These are phyloP conservation scores for Collybiopsis confluens DNA, from an alignment of 768 basidiomycete species.

Conservation along the genomic window DNA sequence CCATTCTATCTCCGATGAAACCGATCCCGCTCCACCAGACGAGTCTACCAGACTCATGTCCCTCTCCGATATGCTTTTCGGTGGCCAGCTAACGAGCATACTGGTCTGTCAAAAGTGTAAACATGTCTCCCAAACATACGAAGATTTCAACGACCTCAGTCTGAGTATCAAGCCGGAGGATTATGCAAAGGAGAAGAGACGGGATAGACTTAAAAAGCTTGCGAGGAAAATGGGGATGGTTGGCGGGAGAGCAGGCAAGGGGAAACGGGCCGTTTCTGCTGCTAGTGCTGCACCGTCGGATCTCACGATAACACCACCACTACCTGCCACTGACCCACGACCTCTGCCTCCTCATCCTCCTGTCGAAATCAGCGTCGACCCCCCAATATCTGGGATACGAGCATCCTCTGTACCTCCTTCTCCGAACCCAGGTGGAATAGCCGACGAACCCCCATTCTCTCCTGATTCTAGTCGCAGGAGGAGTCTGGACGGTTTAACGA, in stretches of 20 bases:
- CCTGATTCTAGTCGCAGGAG: slow-evolving; percentile 35
- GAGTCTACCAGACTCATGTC: slow-evolving; percentile 48
- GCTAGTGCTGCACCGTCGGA: neutral
- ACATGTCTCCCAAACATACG: slow-evolving; percentile 85
- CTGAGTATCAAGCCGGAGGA: slow-evolving; percentile 84
- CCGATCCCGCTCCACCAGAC: slow-evolving; percentile 29
- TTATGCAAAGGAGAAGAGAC: slow-evolving; percentile 66
- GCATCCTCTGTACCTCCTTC: slow-evolving; percentile 58
- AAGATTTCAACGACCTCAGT: slow-evolving; percentile 93
- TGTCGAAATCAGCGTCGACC: neutral
- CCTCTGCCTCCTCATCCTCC: slow-evolving; percentile 8
- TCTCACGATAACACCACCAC: neutral
- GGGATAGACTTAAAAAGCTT: slow-evolving; percentile 71
- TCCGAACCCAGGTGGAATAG: slow-evolving; percentile 21
- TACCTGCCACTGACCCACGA: neutral
- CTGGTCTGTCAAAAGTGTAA: slow-evolving; percentile 95
- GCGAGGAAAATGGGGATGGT: slow-evolving; percentile 53
- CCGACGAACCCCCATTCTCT: slow-evolving; percentile 32
- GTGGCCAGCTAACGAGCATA: slow-evolving; percentile 83
- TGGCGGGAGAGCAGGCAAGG: slow-evolving; percentile 19
- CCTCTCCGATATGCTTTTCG: slow-evolving; percentile 88
- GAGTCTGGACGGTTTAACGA: slow-evolving; percentile 36
- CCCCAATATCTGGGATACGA: slow-evolving; percentile 20
- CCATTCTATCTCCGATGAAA: slow-evolving; percentile 6
- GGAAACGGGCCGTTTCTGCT: neutral